Evolutionary conservation across 2,329 filamentous ascomycete genomes (phyloP).

Genomic region (Ceratocystis colombiana): DNA sequence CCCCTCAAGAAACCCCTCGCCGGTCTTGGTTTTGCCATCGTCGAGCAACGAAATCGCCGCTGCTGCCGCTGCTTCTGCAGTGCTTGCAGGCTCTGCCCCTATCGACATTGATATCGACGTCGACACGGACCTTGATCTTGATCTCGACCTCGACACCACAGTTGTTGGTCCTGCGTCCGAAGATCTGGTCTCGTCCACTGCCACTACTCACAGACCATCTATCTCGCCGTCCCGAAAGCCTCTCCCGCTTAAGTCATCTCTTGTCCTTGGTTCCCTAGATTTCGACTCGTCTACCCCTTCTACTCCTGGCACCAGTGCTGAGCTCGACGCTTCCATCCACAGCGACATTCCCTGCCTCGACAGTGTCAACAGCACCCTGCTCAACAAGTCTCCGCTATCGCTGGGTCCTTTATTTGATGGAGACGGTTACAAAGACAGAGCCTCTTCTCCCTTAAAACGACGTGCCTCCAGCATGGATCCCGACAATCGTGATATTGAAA

Average conservation of each 20-base stretch:
- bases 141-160: constrained; percentile 36
- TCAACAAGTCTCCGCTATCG: constrained; percentile 41
- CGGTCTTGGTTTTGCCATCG: constrained; percentile 35
- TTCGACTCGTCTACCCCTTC: constrained; percentile 48
- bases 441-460: constrained; percentile 55
- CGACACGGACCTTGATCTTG: constrained; percentile 28
- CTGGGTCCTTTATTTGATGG: constrained; percentile 51
- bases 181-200: constrained; percentile 32
- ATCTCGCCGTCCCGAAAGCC: constrained; percentile 37
- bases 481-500: constrained; percentile 33
- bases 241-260: constrained; percentile 32
- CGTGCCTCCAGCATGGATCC: constrained; percentile 53
- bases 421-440: constrained; percentile 45
- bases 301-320: constrained; percentile 46
- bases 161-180: constrained; percentile 36
- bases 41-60: constrained; percentile 32
- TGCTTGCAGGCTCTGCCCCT: constrained; percentile 10
- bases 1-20: constrained; percentile 32
- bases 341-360: constrained; percentile 34
- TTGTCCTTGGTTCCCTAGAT: constrained; percentile 36
- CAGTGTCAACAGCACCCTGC: constrained; percentile 14
- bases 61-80: constrained; percentile 22
- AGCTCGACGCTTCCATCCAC: constrained; percentile 48
- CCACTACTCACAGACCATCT: constrained; percentile 29
- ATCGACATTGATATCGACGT: neutral